phyloP scores from a whole-genome alignment of 2,329 filamentous ascomycete species.

The Dactylellina haptotyla region DNA sequence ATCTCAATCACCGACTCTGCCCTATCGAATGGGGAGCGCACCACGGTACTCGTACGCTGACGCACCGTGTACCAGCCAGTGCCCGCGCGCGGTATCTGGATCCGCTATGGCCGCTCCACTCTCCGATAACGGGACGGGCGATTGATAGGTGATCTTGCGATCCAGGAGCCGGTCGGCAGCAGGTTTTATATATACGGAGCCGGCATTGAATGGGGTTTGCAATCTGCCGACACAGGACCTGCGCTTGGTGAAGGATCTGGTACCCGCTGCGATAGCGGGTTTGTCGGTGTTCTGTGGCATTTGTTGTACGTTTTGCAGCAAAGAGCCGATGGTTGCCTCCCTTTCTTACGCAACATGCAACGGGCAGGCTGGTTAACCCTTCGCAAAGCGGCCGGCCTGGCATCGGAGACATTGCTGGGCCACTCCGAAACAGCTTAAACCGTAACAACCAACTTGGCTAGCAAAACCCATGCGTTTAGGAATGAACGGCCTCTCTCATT shows the following conservation, averaged over 20 bases:
- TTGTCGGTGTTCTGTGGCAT: constrained; percentile 13
- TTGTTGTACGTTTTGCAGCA: background rate
- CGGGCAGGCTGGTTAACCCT: constrained; percentile 7
- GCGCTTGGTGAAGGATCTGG: constrained; percentile 46
- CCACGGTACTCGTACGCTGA: too few species aligned
- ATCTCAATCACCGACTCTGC: background rate
- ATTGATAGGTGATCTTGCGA: constrained; percentile 28
- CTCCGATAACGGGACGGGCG: constrained; percentile 28
- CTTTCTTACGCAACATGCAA: background rate
- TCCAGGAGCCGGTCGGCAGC: constrained; percentile 13
- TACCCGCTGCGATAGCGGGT: constrained; percentile 34
- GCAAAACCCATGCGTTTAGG: background rate
- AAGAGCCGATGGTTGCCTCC: constrained; percentile 47
- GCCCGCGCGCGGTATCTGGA: too few species aligned
- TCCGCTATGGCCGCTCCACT: background rate
- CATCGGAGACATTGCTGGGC: constrained; percentile 28
- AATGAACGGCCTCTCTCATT: background rate
- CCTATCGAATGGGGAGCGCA: too few species aligned
- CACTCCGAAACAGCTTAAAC: constrained; percentile 16
- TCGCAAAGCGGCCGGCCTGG: constrained; percentile 53
- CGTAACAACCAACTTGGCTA: background rate
- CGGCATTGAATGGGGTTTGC: background rate
- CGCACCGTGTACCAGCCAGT: too few species aligned
- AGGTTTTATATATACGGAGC: constrained; percentile 23
- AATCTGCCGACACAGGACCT: constrained; percentile 17